Evolutionary conservation across 2,329 filamentous ascomycete species (phyloP), one percentile per base, ranked within the genome.

Genomic region (Ciborinia camelliae): DNA sequence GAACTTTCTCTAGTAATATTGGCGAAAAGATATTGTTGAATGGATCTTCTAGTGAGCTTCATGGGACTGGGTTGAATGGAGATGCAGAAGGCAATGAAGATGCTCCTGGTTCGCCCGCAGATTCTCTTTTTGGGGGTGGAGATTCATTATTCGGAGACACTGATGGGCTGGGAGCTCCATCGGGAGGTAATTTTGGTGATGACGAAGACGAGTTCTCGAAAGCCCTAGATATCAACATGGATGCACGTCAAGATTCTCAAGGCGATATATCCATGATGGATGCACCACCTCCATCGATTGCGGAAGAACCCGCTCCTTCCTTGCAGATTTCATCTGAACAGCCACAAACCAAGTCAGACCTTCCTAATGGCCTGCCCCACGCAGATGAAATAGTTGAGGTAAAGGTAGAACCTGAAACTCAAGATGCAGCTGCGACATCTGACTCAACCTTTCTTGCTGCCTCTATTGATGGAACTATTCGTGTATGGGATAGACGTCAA

Each of bases 91-190:
- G 78, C 35, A 80, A 80, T 23, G 84, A 84, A 45, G 86, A 90
- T 72, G 85, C 82, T 28, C 75, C 82, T 74, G 80, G 87, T 71
- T 81, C 86, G 87, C 45, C 91, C 89, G 68, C 71, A 9, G 73
- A 75, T 69, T 96, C 91, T 55, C 80, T 97, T 0, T 97, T 97
- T 73, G 90, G 86, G 14, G 90, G 90, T 0, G 92, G 91, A 70
- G 92, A 92, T 54, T 96, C 92, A 2, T 81, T 99, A 1, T 99
- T 98, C 75, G 95, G 94, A 2, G 92, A 96, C 70, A 87, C 89
- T 75, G 88, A 77, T 74, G 80, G 78, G 30, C 79, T 78, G 28
- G 79, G 79, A 58, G 82, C 76, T 69, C 81, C 76, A 68, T 83
- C 76, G 74, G 80, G 83, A 30, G 87, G 85, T 52, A 79, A 76